Base-by-base conservation (phyloP, 2,329 filamentous ascomycete species). In the Aspergillus sp. region DNA sequence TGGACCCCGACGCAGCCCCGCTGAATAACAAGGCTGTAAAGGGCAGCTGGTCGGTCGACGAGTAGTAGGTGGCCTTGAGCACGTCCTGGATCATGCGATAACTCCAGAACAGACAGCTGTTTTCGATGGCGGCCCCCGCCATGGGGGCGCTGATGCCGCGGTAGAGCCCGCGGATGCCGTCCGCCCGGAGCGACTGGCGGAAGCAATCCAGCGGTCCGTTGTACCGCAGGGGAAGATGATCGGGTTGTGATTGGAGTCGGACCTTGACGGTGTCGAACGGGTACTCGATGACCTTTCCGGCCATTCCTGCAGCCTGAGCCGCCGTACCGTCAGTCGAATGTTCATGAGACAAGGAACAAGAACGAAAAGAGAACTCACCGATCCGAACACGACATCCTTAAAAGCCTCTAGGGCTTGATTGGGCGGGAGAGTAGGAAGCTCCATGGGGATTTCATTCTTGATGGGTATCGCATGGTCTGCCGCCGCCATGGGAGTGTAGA, bases 231-330 rank as follows among this genome's bases (percentile, higher is more conserved):
- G 91, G 91, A 2, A 91, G 79, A 64, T 88, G 84, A 71, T 93
- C 88, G 31, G 91, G 89, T 71, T 97, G 93, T n/a, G 93, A 94
- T 71, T 99, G 94, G 10, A 99, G 83, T 38, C 94, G 89, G 55
- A 99, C 94, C 76, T 99, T 99, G 71, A 99, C 87, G 0, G 94
- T 99, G 75, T 99, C 94, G 75, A 99, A 99, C 20, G 94, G 94
- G 71, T 97, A 99, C 72, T 99, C 94, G 68, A 99, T 93, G 71
- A 93, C 90, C 78, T 97, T 99, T 57, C 93, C 93, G 32, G 90
- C 86, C 54, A 95, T 84, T 55, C 94, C 94, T 50, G 93, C 92
- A 54, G 83, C 72, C 88, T 91, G 49, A 34, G 5, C n/a, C 4
- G 47, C 16, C 17, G n/a, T n/a, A 16, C 25, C 4, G 40, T 52